A percentile compares a stretch with the other conserved stretches of the same genome.
Conservation (phyloP, 1,284 basidiomycete genomes). For the Violaceomyces palustris region DNA sequence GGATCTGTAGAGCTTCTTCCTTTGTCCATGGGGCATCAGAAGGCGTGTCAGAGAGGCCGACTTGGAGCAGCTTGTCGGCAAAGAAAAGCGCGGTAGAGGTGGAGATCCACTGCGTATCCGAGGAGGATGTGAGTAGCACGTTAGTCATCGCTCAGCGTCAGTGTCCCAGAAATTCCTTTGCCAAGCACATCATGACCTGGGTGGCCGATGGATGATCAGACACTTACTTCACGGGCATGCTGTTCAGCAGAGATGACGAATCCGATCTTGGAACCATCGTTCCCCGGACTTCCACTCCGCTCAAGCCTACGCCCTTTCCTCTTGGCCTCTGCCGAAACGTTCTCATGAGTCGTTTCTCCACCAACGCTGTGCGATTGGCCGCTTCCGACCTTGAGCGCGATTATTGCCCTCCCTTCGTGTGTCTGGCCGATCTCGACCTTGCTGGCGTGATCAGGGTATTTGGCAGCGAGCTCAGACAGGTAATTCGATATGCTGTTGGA, state of each 20-base stretch:
- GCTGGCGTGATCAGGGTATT: slow-evolving; percentile 10
- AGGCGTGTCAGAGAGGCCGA: slow-evolving; percentile 3
- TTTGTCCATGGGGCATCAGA: slow-evolving; percentile 5
- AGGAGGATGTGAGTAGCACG: neutral
- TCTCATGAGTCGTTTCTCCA: neutral
- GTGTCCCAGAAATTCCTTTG: neutral
- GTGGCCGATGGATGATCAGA: no score
- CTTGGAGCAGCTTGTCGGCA: slow-evolving; percentile 11
- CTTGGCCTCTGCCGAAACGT: neutral
- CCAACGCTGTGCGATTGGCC: neutral
- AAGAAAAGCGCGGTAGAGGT: slow-evolving; percentile 70
- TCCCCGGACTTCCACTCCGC: no score
- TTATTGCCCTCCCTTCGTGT: slow-evolving; percentile 18
- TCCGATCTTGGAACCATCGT: slow-evolving; percentile 11
- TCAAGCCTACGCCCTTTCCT: neutral
- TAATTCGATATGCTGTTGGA: no score
- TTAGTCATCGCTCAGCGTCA: no score
- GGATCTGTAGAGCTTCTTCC: slow-evolving; percentile 52
- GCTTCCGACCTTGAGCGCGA: slow-evolving; percentile 8
- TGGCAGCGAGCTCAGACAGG: slow-evolving; percentile 5
- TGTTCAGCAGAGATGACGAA: slow-evolving; percentile 20
- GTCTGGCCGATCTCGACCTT: slow-evolving; percentile 14
- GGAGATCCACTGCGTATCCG: slow-evolving; percentile 66
- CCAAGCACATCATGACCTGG: neutral
- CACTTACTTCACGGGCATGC: slow-evolving; percentile 12